phyloP scores from a whole-genome alignment of 352 stramenopile species.

The Pythium periplocum region DNA sequence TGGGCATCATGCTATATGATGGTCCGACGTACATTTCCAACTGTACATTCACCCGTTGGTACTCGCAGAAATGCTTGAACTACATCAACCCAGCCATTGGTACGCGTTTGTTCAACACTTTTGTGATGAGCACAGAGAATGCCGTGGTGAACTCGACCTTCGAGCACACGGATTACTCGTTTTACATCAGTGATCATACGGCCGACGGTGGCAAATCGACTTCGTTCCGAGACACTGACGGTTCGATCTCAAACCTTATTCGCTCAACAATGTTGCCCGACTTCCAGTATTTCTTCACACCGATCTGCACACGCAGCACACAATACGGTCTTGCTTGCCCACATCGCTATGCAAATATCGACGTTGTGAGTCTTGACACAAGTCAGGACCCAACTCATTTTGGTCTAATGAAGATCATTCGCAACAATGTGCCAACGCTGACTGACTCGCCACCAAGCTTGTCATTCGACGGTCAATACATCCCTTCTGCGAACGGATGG shows the following conservation, averaged over 20 bases:
- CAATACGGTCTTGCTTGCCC: slow-evolving; percentile 26
- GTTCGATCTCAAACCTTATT: slow-evolving; percentile 17
- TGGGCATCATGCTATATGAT: slow-evolving; percentile 35
- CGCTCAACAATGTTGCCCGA: slow-evolving; percentile 24
- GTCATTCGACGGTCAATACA: slow-evolving; percentile 26
- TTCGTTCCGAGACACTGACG: slow-evolving; percentile 20
- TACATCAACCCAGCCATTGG: slow-evolving; percentile 32
- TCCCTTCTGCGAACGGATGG: slow-evolving; percentile 25
- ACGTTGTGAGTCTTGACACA: slow-evolving; percentile 23
- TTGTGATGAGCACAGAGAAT: slow-evolving; percentile 25
- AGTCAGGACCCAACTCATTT: slow-evolving; percentile 17
- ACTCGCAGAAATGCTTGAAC: slow-evolving; percentile 33
- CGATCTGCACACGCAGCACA: slow-evolving; percentile 8
- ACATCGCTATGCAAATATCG: slow-evolving; percentile 36
- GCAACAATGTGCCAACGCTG: slow-evolving; percentile 18
- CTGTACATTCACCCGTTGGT: slow-evolving; percentile 28
- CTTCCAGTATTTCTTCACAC: slow-evolving; percentile 28
- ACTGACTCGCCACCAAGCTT: slow-evolving; percentile 6
- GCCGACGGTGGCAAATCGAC: slow-evolving; percentile 30
- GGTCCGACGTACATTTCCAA: slow-evolving; percentile 29
- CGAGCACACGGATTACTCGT: slow-evolving; percentile 19
- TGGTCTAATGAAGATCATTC: slow-evolving; percentile 16
- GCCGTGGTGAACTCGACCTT: slow-evolving; percentile 18
- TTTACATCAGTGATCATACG: slow-evolving; percentile 19
- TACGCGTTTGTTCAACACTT: slow-evolving; percentile 28